Conservation (phyloP, 192 early-diverging fungal species). For the Spinellus fusiger region DNA sequence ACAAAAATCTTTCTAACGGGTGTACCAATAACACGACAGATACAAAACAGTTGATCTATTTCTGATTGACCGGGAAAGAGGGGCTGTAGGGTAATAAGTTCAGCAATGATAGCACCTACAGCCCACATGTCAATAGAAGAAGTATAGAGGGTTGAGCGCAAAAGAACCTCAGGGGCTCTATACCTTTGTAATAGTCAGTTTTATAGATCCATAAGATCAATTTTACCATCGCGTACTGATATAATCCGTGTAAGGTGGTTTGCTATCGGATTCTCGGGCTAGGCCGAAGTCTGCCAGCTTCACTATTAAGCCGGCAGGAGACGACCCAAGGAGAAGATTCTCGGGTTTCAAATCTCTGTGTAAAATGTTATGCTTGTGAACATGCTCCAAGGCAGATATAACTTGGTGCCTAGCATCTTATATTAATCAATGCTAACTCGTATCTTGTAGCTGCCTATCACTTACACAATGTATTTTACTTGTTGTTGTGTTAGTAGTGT, state of each 20-base stretch:
- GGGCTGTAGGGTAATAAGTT: slow-evolving; percentile 79
- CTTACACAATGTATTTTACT: slow-evolving; percentile 76
- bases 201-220: not conserved
- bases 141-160: slow-evolving; percentile 81
- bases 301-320: slow-evolving; percentile 43
- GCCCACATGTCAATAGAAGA: slow-evolving; percentile 97
- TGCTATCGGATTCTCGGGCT: slow-evolving; percentile 78
- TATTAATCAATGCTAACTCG: not conserved
- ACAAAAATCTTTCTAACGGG: slow-evolving; percentile 38
- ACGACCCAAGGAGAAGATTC: slow-evolving; percentile 52
- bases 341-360: slow-evolving; percentile 75
- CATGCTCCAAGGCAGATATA: slow-evolving; percentile 79
- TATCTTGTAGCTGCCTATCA: not conserved
- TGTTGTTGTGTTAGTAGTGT: slow-evolving; percentile 52
- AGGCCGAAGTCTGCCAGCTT: slow-evolving; percentile 73
- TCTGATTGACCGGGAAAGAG: slow-evolving; percentile 91
- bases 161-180: slow-evolving; percentile 88
- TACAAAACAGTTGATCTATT: slow-evolving; percentile 85
- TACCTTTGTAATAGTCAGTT: slow-evolving; percentile 27
- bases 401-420: slow-evolving; percentile 66
- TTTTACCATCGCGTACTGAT: slow-evolving; percentile 88
- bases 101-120: slow-evolving; percentile 84
- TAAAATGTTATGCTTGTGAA: slow-evolving; percentile 90
- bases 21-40: slow-evolving; percentile 75
- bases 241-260: slow-evolving; percentile 92